Evolutionary conservation across 139 green algal genomes (phyloP).

Genomic region (Micractinium sp.): DNA sequence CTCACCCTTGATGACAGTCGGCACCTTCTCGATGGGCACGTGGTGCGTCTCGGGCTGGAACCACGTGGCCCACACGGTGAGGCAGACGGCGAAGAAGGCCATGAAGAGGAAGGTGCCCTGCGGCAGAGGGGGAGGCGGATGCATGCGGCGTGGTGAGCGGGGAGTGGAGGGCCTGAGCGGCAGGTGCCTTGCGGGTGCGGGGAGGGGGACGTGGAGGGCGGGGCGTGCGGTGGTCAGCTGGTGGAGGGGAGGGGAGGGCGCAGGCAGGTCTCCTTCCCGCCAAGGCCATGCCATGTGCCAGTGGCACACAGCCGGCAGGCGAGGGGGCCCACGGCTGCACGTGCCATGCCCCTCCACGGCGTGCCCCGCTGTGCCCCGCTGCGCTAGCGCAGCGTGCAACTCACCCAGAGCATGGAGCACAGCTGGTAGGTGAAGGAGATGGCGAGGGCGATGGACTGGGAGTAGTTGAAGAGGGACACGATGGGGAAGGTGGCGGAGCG

Average conservation of each 20-base stretch:
- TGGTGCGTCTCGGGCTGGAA: constrained; percentile 1
- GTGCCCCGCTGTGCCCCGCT: no score
- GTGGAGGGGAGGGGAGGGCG: no score
- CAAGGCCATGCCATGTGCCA: no score
- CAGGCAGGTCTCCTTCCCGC: no score
- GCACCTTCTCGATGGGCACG: background rate
- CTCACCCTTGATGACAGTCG: background rate
- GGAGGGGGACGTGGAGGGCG: background rate
- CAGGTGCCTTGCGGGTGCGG: no score
- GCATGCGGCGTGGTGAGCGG: no score
- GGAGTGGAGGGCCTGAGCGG: background rate
- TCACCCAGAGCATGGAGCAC: background rate
- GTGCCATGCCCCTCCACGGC: no score
- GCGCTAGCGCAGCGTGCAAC: no score
- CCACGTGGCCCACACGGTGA: background rate
- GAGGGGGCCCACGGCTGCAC: no score
- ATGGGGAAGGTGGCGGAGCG: background rate
- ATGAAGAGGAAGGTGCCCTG: background rate
- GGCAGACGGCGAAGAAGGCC: background rate
- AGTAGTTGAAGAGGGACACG: background rate
- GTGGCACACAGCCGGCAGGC: no score
- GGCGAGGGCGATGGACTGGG: background rate
- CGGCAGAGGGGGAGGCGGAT: no score
- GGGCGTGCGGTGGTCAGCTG: no score
- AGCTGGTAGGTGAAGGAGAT: constrained; percentile 12